Conservation (phyloP, 441 rosid genomes). For the Gossypium lobatum region DNA sequence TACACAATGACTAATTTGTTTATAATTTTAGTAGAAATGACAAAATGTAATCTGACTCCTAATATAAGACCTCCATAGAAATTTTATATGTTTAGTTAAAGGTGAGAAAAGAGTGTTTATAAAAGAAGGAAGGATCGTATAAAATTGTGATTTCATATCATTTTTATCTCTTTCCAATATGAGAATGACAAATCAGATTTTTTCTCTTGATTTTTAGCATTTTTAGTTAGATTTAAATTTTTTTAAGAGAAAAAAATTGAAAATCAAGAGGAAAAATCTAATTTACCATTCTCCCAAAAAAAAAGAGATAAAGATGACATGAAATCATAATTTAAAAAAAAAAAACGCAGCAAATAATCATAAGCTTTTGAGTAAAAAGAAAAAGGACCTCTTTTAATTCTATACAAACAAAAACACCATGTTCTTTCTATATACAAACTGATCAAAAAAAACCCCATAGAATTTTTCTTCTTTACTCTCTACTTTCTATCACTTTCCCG, state of each 20-base stretch:
- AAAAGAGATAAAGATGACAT: no score
- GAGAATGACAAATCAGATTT: no score
- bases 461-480: background rate
- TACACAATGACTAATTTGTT: no score
- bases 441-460: background rate
- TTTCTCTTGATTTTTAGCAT: accelerated
- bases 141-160: no score
- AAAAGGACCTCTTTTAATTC: background rate
- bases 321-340: background rate
- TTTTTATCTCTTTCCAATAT: accelerated
- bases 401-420: background rate
- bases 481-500: constrained; percentile 12
- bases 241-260: accelerated
- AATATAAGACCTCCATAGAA: no score
- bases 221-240: no score
- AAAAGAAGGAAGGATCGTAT: no score
- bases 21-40: no score
- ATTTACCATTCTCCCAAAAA: no score
- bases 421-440: constrained; percentile 3
- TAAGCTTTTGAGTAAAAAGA: background rate
- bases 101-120: no score
- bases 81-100: no score
- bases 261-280: no score
- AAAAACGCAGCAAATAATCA: background rate
- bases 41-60: accelerated